phyloP scores from a whole-genome alignment of 345 rosid species.

The Populus euphratica region DNA sequence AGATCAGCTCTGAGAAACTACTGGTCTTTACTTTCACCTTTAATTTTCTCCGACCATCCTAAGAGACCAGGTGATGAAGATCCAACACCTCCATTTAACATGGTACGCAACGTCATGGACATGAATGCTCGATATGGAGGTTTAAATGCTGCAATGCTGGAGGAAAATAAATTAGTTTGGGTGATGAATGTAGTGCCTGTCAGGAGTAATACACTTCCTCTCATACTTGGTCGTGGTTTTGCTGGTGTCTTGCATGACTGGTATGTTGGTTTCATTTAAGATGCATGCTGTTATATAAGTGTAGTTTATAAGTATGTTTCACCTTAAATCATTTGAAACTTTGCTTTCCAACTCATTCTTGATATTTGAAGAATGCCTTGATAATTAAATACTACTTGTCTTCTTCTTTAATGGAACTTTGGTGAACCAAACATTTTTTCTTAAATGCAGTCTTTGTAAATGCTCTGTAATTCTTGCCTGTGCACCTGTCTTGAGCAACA shows the following conservation, averaged over 20 bases:
- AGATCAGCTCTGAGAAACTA: slow-evolving; percentile 70
- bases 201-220: slow-evolving; percentile 64
- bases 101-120: slow-evolving; percentile 98
- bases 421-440: not conserved
- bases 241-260: slow-evolving; percentile 94
- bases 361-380: not conserved
- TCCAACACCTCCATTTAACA: slow-evolving; percentile 90
- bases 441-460: not conserved
- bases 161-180: slow-evolving; percentile 77
- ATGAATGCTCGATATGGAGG: slow-evolving; percentile 95
- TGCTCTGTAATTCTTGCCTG: not conserved
- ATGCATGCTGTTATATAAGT: not conserved
- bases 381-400: not conserved
- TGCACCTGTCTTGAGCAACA: not conserved
- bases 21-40: slow-evolving; percentile 94
- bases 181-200: slow-evolving; percentile 95
- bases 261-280: slow-evolving; percentile 30
- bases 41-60: slow-evolving; percentile 98
- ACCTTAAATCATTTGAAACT: not conserved
- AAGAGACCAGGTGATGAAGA: slow-evolving; percentile 99
- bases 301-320: not conserved
- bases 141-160: slow-evolving; percentile 69
- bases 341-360: not conserved
- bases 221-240: slow-evolving; percentile 82
- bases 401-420: not conserved